Evolutionary conservation across 257 asterid genomes (phyloP), one percentile per base, ranked within the genome.

Genomic region (Apocynum venetum): DNA sequence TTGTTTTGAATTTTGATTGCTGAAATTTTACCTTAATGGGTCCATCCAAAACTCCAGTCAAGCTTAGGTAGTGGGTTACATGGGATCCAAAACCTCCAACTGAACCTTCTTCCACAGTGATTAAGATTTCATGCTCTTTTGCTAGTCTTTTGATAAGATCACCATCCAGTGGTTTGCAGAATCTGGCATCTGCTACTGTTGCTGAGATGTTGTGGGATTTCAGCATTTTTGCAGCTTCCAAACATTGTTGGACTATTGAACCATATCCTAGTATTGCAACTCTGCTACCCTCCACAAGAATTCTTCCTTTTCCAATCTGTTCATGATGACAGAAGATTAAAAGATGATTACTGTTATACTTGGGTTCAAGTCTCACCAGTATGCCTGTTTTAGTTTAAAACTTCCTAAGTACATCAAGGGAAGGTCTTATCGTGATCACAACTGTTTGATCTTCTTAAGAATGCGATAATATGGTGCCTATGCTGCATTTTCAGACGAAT

Each of bases 21-120:
- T 49, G 67, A 69, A 60, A n/a, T 13, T 43, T 12, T 86, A 90
- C 97, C 97, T 92, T 92, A 40, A 92, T 90, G 9, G 76, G 83
- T 80, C 96, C 97, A 77, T 92, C 97, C 86, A 92, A 70, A 53
- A 89, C 76, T 4, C 96, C 93, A 73, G 51, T 85, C 70, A 92
- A 81, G 88, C 86, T 85, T 56, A 92, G 81, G 87, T 83, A 92
- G 59, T 92, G 97, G 4, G 90, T 48, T 38, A 89, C 91, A 56
- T 92, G 97, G 55, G 97, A 92, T 78, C 96, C 92, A 71, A 92
- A 92, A 35, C 97, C 97, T 68, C 97, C 97, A 36, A 92, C 82
- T 4, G 97, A 86, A 69, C 97, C 97, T 85, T 90, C 97, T 82
- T 90, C 97, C 41, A 86, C 90, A 1, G 96, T 92, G 84, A 92